A percentile compares a stretch with the other conserved stretches of the same genome.
Evolutionary conservation across 257 asterid genomes (phyloP).

Genomic region (Knoxia roxburghii): DNA sequence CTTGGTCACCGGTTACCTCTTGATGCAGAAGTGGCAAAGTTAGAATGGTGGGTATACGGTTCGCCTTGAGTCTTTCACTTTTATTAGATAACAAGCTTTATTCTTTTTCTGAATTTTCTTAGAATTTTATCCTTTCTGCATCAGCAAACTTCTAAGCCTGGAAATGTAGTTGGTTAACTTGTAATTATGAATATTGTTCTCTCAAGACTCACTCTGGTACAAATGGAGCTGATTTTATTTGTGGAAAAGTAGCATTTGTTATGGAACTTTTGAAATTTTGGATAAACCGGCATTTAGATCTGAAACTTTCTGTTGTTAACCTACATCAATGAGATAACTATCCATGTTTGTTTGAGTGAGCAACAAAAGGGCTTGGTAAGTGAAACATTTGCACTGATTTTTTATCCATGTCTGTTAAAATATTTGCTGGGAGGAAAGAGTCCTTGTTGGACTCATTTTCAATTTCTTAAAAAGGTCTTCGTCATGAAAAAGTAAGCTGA

Average conservation of each 20-base stretch:
- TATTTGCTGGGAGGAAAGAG: too few species aligned
- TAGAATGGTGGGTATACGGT: slow-evolving; percentile 61
- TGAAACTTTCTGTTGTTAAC: not conserved
- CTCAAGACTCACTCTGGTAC: not conserved
- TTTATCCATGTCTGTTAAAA: too few species aligned
- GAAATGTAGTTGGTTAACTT: not conserved
- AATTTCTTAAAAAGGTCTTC: too few species aligned
- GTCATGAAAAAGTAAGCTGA: not conserved
- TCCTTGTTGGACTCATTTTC: too few species aligned
- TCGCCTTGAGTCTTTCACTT: slow-evolving; percentile 17
- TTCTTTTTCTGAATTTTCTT: not conserved
- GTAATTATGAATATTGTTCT: not conserved
- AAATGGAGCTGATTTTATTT: not conserved
- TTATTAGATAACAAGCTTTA: not conserved
- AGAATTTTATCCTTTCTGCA: not conserved
- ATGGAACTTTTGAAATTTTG: not conserved
- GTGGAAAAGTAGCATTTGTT: not conserved
- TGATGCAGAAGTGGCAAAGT: slow-evolving; percentile 67
- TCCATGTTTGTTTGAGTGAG: not conserved
- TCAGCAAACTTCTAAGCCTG: not conserved
- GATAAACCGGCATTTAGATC: not conserved
- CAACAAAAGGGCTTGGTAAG: not conserved
- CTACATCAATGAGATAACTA: not conserved
- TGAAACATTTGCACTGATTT: too few species aligned
- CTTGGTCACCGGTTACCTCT: slow-evolving; percentile 91